Percentiles rank a stretch among this genome's conserved stretches.
phyloP scores from a whole-genome alignment of 2,329 filamentous ascomycete genomes.

The Claviceps arundinis region DNA sequence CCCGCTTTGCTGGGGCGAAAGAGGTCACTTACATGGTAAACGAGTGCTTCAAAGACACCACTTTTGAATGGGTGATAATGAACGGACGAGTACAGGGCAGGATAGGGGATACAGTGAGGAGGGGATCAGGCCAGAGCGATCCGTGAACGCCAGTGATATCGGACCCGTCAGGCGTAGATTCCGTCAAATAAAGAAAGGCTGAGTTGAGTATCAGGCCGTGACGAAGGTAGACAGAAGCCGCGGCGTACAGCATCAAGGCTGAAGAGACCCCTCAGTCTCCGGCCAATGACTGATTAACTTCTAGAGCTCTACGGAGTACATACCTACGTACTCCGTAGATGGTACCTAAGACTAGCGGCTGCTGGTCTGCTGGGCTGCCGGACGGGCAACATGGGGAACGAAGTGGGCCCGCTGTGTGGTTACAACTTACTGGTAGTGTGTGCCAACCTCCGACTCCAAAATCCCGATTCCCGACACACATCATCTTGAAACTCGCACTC shows the following conservation, averaged over 20 bases:
- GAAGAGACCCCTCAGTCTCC: background rate
- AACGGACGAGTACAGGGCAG: background rate
- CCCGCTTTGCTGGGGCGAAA: background rate
- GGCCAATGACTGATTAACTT: too few species aligned
- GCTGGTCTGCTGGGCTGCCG: too few species aligned
- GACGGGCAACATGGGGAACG: too few species aligned
- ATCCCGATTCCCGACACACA: too few species aligned
- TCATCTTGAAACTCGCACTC: too few species aligned
- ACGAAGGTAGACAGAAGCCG: background rate
- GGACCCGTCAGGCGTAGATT: background rate
- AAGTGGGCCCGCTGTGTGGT: too few species aligned
- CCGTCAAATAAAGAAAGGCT: background rate
- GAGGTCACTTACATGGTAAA: background rate
- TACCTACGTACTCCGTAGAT: too few species aligned
- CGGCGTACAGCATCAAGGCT: background rate
- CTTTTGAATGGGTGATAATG: background rate
- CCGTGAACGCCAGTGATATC: background rate
- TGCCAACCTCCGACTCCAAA: too few species aligned
- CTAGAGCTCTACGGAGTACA: too few species aligned
- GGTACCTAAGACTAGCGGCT: too few species aligned
- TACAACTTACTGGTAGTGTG: too few species aligned
- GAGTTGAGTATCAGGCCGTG: background rate
- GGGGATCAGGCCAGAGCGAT: background rate
- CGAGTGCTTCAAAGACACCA: background rate
- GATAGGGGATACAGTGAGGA: background rate